Percentiles rank a stretch among this genome's conserved stretches.
phyloP scores from a whole-genome alignment of 306 rosid genomes.

The Morella rubra region DNA sequence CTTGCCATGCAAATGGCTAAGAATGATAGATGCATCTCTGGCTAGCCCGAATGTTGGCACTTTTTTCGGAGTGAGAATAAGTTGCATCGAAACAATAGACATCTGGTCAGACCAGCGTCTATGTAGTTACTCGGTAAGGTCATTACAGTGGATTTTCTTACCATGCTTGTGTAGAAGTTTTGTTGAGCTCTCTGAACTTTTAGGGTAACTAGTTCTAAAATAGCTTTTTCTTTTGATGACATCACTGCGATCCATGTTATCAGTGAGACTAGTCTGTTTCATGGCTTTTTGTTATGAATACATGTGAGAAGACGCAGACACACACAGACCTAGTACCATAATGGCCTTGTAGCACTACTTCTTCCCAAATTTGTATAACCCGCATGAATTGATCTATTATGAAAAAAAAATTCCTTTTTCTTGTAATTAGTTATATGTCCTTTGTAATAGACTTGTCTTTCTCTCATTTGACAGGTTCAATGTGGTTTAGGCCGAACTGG shows the following conservation, averaged over 20 bases:
- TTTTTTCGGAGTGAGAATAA: too few relatives aligned
- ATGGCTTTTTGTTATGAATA: not conserved
- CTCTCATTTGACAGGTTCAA: conserved; percentile 58
- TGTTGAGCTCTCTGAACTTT: not conserved
- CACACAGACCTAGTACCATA: not conserved
- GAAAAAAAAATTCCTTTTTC: not conserved
- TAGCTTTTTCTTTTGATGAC: conserved; percentile 7
- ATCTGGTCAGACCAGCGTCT: not conserved
- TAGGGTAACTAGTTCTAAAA: not conserved
- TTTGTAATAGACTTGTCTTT: not conserved
- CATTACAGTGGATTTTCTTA: not conserved
- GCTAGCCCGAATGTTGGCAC: too few relatives aligned
- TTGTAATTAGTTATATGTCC: not conserved
- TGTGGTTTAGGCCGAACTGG: conserved; percentile 95
- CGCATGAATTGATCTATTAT: not conserved
- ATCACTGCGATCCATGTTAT: not conserved
- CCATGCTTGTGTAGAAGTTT: not conserved
- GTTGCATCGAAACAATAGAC: not conserved
- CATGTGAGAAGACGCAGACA: not conserved
- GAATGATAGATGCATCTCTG: not conserved
- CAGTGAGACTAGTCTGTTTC: not conserved
- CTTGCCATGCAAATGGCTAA: not conserved
- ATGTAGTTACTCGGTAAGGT: not conserved
- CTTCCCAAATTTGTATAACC: not conserved
- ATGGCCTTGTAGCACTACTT: not conserved